phyloP scores from a whole-genome alignment of 352 stramenopile species.

The Globisporangium emineosum region DNA sequence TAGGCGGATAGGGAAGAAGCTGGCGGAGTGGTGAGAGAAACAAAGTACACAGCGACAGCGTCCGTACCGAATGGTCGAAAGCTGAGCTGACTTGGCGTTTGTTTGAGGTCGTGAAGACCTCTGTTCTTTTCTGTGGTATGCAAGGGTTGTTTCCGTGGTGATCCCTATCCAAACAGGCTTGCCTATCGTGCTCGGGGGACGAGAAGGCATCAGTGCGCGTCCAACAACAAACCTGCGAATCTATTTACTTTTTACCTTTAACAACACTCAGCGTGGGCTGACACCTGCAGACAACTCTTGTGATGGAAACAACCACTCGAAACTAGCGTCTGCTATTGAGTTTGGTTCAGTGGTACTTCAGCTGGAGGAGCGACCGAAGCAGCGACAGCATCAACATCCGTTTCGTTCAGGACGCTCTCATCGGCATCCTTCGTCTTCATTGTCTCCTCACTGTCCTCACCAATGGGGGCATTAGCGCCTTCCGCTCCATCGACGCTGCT shows the following conservation, averaged over 20 bases:
- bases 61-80: too few species aligned
- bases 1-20: constrained; percentile 13
- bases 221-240: constrained; percentile 1
- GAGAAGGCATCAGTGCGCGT: not conserved
- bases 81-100: too few species aligned
- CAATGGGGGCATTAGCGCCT: constrained; percentile 32
- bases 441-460: constrained; percentile 13
- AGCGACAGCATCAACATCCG: not conserved
- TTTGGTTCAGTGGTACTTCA: not conserved
- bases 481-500: constrained; percentile 16
- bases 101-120: not conserved
- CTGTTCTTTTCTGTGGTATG: not conserved
- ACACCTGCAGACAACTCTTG: not conserved
- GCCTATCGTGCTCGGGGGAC: not conserved
- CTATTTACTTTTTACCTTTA: constrained; percentile 3
- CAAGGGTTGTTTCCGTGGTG: not conserved
- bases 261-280: not conserved
- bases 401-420: constrained; percentile 14
- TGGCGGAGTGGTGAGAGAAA: not conserved
- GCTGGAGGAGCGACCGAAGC: not conserved
- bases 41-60: not conserved
- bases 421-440: constrained; percentile 15
- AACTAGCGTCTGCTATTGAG: not conserved
- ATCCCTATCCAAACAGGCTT: not conserved
- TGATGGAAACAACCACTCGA: not conserved